Evolutionary conservation across 441 rosid species (phyloP).

Genomic region (Capsella rubella): DNA sequence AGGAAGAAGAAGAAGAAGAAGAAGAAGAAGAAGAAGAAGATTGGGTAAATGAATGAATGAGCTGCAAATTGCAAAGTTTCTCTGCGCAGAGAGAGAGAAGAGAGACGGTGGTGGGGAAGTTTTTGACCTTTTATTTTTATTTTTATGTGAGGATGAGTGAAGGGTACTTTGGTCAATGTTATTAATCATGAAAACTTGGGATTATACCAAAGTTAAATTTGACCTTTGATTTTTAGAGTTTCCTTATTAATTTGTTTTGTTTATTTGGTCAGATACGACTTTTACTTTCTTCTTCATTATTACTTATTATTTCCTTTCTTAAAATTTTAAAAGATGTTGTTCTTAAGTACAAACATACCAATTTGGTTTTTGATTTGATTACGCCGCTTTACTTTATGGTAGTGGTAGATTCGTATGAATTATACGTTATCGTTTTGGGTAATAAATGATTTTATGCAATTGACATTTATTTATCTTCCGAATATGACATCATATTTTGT

Average conservation of each 20-base stretch:
- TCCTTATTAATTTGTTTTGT: not conserved
- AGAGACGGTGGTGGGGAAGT: constrained; percentile 43
- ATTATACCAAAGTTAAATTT: constrained; percentile 48
- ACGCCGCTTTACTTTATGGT: constrained; percentile 10
- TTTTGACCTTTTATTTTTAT: constrained; percentile 36
- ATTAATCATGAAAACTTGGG: constrained; percentile 32
- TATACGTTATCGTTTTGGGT: not conserved
- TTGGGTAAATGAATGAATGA: constrained; percentile 36
- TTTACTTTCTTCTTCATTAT: constrained; percentile 18
- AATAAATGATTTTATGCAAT: not conserved
- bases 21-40: not conserved
- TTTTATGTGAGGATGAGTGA: constrained; percentile 25
- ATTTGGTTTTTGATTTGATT: constrained; percentile 37
- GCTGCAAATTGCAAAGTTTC: constrained; percentile 32
- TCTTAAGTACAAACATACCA: not conserved
- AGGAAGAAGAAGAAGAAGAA: not conserved
- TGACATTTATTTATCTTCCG: not conserved
- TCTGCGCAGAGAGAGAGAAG: constrained; percentile 34
- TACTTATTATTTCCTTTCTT: constrained; percentile 17
- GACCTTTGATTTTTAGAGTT: constrained; percentile 42
- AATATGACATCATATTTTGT: constrained; percentile 28
- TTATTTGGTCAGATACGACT: constrained; percentile 45
- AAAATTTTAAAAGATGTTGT: constrained; percentile 9
- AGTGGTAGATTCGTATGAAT: not conserved
- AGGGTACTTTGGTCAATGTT: constrained; percentile 39